Evolutionary conservation across 2,329 filamentous ascomycete species (phyloP), one percentile per base, ranked within the genome.

Genomic region (Waltergamsia citrina): DNA sequence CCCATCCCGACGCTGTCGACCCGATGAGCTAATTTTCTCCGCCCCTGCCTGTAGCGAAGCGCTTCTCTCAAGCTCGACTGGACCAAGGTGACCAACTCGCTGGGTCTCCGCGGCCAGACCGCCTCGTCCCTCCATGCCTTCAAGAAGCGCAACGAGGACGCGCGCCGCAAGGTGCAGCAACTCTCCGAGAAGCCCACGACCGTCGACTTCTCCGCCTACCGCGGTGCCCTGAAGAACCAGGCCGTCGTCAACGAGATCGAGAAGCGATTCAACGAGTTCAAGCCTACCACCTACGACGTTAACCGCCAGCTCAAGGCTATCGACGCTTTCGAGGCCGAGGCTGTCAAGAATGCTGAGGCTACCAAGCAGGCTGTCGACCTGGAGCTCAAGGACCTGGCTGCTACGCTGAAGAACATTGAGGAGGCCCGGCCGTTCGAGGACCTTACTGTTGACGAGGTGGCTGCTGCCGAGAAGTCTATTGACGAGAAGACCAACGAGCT

Each of bases 101-200:
- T 98, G 55, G 90, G 90, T 63, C 86, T 98, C 63, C 85, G 85
- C 64, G 92, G 92, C 62, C 85, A 87, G 71, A 98, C 92, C 50
- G 88, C 85, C 50, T 69, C 81, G 53, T 83, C 90, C 42, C 86
- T 98, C 42, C 82, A 90, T 62, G 77, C 85, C 47, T 98, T 98
- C 82, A 98, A 98, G 79, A 92, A 94, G 80, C 88, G 92, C 70
- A 95, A 96, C 74, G 92, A 98, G 61, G 88, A 95, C 62, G 90
- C 86, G 59, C 88, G 90, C 67, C 90, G 92, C 71, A 90, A 90
- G 69, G 74, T 98, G 42, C 78, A 83, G 63, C 53, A 77, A 43
- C 85, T 98, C 39, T 79, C 77, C 44, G 86, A 94, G 66, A 80
- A 83, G 60, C 70, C 90, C 45, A 85, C 86, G 54, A 76, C 77